phyloP scores from a whole-genome alignment of 441 rosid species.

The Theobroma grandiflorum region DNA sequence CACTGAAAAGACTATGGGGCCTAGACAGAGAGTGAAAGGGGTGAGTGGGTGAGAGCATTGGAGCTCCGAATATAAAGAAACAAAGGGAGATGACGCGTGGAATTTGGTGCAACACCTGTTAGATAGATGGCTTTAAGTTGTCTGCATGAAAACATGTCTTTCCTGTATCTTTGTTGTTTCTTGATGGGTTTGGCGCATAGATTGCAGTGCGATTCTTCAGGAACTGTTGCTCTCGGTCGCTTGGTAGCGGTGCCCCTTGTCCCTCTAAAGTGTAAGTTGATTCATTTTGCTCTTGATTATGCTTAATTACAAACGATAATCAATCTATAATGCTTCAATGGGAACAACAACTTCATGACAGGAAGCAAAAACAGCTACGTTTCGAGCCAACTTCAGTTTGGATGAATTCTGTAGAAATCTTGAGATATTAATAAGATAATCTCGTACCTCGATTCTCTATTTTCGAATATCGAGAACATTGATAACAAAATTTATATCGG shows the following conservation, averaged over 20 bases:
- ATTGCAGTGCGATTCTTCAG: neutral
- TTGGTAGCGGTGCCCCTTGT: neutral
- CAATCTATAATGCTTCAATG: no score
- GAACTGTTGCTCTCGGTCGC: neutral
- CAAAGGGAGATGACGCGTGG: conserved; percentile 33
- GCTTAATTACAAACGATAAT: no score
- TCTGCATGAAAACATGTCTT: conserved; percentile 35
- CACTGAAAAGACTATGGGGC: neutral
- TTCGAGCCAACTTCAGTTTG: no score
- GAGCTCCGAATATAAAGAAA: neutral
- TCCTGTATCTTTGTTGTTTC: neutral
- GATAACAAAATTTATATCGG: no score
- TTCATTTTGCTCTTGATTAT: no score
- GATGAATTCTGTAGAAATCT: no score
- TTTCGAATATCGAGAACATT: no score
- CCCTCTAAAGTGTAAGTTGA: no score
- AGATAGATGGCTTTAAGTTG: neutral
- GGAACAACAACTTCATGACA: no score
- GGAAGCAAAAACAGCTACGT: no score
- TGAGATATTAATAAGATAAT: no score
- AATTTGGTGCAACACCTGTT: conserved; percentile 33
- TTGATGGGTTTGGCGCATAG: neutral
- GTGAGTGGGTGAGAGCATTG: neutral
- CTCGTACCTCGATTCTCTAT: no score
- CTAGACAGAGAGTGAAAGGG: neutral